A percentile compares a stretch with the other conserved stretches of the same genome.
Conservation (phyloP, 257 asterid genomes). For the Penstemon eatonii region DNA sequence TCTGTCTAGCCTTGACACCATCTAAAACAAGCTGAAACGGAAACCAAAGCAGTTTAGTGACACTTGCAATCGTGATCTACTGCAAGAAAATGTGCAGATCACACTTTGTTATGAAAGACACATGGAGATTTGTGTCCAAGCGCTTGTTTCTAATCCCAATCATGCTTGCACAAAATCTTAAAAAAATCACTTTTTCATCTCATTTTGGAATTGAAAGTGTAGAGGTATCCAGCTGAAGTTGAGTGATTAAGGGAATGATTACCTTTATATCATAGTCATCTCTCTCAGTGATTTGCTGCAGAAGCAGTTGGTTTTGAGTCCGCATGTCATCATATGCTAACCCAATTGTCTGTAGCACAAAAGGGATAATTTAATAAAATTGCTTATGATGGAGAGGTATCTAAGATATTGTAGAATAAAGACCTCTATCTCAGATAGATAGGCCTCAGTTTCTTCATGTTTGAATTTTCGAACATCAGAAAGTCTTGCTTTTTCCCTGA, state of each 20-base stretch:
- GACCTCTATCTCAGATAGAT: conserved; percentile 95
- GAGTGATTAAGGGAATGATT: conserved; percentile 8
- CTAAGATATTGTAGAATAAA: conserved; percentile 16
- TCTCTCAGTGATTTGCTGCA: conserved; percentile 93
- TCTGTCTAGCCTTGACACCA: conserved; percentile 75
- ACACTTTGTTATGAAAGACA: too few relatives aligned
- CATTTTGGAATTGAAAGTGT: too few relatives aligned
- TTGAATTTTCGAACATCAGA: conserved; percentile 71
- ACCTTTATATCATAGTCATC: conserved; percentile 98
- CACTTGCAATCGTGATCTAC: conserved; percentile 9
- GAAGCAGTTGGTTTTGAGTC: conserved; percentile 90
- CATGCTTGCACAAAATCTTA: too few relatives aligned
- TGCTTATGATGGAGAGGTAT: background rate
- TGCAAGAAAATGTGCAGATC: too few relatives aligned
- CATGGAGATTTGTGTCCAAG: too few relatives aligned
- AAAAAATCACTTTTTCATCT: too few relatives aligned
- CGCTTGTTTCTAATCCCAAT: too few relatives aligned
- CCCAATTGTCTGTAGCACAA: conserved; percentile 79
- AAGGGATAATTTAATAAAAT: conserved; percentile 27
- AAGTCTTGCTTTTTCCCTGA: conserved; percentile 73
- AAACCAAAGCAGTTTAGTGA: conserved; percentile 21
- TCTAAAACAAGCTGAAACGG: conserved; percentile 83
- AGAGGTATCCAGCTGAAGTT: conserved; percentile 4
- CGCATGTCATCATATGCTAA: conserved; percentile 99
- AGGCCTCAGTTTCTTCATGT: conserved; percentile 93